phyloP scores from a whole-genome alignment of 768 basidiomycete species.

The Cystoderma amianthinum region DNA sequence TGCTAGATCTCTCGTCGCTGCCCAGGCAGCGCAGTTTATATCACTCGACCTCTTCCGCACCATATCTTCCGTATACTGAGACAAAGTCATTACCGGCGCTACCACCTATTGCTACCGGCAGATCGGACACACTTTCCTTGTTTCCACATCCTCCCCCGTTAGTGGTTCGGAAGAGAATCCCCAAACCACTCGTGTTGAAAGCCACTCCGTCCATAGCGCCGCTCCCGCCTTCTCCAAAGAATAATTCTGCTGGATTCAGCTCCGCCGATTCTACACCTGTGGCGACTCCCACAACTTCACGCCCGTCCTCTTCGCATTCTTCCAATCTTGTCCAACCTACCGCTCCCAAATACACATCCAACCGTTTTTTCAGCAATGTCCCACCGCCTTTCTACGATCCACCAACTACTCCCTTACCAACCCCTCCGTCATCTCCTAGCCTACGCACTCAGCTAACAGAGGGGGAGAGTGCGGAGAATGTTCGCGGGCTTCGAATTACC shows the following conservation, averaged over 20 bases:
- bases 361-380: constrained; percentile 15
- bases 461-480: too few relatives aligned
- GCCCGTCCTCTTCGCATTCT: constrained; percentile 7
- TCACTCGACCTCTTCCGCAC: too few relatives aligned
- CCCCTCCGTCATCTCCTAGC: constrained; percentile 16
- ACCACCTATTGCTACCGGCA: too few relatives aligned
- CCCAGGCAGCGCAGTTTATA: too few relatives aligned
- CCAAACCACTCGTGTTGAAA: constrained; percentile 30
- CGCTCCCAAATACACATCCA: constrained; percentile 10
- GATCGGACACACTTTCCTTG: constrained; percentile 20
- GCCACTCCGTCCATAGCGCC: too few relatives aligned
- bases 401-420: constrained; percentile 29
- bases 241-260: constrained; percentile 11
- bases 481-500: too few relatives aligned
- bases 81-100: too few relatives aligned
- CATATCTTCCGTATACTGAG: too few relatives aligned
- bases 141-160: constrained; percentile 34
- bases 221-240: too few relatives aligned
- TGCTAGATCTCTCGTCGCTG: too few relatives aligned
- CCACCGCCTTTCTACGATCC: constrained; percentile 25
- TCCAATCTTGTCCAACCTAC: constrained; percentile 11
- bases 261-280: constrained; percentile 35
- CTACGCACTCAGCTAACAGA: too few relatives aligned
- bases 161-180: constrained; percentile 25
- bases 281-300: constrained; percentile 32